These are phyloP conservation scores for Hypoxylon sp. DNA, from an alignment of 2,329 filamentous ascomycete species.

Conservation along the genomic window DNA sequence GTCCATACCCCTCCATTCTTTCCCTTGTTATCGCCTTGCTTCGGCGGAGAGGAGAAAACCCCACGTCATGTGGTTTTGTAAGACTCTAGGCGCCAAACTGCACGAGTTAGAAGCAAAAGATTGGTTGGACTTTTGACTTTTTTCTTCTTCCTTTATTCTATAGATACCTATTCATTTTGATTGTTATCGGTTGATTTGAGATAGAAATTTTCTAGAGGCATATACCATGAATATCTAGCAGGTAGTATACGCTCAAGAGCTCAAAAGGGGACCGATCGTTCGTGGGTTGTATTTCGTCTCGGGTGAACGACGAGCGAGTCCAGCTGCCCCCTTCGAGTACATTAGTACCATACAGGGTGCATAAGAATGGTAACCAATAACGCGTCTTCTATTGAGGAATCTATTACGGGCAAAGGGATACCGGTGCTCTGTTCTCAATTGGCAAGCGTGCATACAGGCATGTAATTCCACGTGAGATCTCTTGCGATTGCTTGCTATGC, in stretches of 20 bases:
- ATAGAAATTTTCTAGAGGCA: not conserved
- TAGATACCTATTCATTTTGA: not conserved
- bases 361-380: not conserved
- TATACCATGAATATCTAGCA: not conserved
- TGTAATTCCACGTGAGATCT: not conserved
- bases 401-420: conserved; percentile 19
- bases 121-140: not conserved
- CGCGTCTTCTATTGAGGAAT: not conserved
- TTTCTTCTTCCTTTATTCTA: not conserved
- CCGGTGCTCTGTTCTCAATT: not conserved
- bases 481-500: not conserved
- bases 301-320: conserved; percentile 35
- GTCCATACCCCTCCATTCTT: conserved; percentile 10
- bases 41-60: conserved; percentile 15
- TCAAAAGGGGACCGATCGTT: conserved; percentile 11
- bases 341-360: not conserved
- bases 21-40: not conserved
- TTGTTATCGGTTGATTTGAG: conserved; percentile 9
- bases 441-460: not conserved
- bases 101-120: not conserved
- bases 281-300: conserved; percentile 22
- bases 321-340: not conserved
- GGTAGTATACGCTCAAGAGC: conserved; percentile 1
- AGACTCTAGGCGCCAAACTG: conserved; percentile 10
- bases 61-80: conserved; percentile 1